Evolutionary conservation across 2,329 filamentous ascomycete genomes (phyloP).

Genomic region (Colletotrichum liaoningense): DNA sequence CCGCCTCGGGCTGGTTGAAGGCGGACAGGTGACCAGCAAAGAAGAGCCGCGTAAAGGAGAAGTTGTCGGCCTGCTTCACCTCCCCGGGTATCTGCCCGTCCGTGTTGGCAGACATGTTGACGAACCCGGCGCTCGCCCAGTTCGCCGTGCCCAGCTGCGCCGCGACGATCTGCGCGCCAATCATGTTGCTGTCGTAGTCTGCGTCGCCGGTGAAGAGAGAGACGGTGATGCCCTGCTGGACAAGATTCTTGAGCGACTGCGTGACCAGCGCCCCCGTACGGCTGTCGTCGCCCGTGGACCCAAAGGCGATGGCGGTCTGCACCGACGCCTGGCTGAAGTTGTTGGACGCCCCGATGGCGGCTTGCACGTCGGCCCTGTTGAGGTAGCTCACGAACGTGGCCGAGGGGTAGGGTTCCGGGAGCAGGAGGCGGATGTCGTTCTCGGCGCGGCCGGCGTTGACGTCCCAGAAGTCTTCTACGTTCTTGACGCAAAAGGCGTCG

Average conservation of each 20-base stretch:
- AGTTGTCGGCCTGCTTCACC: constrained; percentile 21
- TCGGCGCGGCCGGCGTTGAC: constrained; percentile 4
- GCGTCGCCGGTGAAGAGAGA: constrained; percentile 22
- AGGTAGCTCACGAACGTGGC: constrained; percentile 12
- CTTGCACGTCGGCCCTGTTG: constrained; percentile 16
- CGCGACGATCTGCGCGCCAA: constrained; percentile 9
- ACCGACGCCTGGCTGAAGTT: constrained; percentile 13
- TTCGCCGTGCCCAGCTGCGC: constrained; percentile 3
- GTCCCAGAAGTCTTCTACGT: constrained; percentile 18
- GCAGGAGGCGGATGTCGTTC: constrained; percentile 11
- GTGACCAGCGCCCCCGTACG: constrained; percentile 11
- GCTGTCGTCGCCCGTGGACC: constrained; percentile 25
- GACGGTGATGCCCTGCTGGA: constrained; percentile 16
- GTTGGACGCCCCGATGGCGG: constrained; percentile 19
- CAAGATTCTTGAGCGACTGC: background rate
- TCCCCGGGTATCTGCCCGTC: constrained; percentile 24
- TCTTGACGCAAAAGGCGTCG: constrained; percentile 3
- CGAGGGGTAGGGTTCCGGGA: background rate
- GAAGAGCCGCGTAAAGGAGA: constrained; percentile 11
- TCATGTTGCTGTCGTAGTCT: constrained; percentile 28
- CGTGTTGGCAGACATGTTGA: constrained; percentile 10
- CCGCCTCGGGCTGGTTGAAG: constrained; percentile 20
- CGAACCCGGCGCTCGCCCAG: constrained; percentile 17
- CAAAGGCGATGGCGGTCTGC: constrained; percentile 1
- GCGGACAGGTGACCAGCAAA: constrained; percentile 21